Evolutionary conservation across 2,329 filamentous ascomycete genomes (phyloP).

Genomic region (Cordyceps sp.): DNA sequence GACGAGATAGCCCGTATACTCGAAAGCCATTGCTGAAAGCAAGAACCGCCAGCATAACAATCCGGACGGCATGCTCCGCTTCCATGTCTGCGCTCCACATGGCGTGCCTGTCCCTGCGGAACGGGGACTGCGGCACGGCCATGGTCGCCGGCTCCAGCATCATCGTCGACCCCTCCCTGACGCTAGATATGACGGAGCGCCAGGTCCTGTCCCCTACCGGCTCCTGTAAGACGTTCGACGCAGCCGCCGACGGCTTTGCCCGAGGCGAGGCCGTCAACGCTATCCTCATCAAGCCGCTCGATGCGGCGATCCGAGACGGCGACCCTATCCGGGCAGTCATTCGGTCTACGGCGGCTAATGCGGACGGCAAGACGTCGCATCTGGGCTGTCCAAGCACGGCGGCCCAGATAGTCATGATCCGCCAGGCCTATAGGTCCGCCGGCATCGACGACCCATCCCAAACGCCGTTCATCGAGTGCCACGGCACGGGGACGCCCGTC

Average conservation of each 20-base stretch:
- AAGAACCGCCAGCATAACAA: neutral
- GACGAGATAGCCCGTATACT: too few relatives aligned
- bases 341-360: constrained; percentile 13
- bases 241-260: constrained; percentile 22
- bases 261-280: constrained; percentile 22
- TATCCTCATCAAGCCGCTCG: constrained; percentile 21
- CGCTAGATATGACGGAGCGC: constrained; percentile 2
- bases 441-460: constrained; percentile 4
- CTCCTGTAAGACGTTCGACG: constrained; percentile 12
- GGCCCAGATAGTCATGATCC: constrained; percentile 14
- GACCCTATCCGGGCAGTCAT: constrained; percentile 12
- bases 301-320: constrained; percentile 21
- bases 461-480: constrained; percentile 7
- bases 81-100: neutral
- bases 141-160: constrained; percentile 10
- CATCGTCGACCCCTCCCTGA: constrained; percentile 6
- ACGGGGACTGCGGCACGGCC: constrained; percentile 3
- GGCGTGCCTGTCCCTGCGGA: neutral
- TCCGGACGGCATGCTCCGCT: neutral
- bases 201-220: constrained; percentile 8
- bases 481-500: constrained; percentile 18
- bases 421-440: constrained; percentile 10
- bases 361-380: constrained; percentile 22
- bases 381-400: constrained; percentile 19
- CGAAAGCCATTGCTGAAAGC: too few relatives aligned